These are phyloP conservation scores for Clonostachys rosea DNA, from an alignment of 2,329 filamentous ascomycete species.

Conservation along the genomic window DNA sequence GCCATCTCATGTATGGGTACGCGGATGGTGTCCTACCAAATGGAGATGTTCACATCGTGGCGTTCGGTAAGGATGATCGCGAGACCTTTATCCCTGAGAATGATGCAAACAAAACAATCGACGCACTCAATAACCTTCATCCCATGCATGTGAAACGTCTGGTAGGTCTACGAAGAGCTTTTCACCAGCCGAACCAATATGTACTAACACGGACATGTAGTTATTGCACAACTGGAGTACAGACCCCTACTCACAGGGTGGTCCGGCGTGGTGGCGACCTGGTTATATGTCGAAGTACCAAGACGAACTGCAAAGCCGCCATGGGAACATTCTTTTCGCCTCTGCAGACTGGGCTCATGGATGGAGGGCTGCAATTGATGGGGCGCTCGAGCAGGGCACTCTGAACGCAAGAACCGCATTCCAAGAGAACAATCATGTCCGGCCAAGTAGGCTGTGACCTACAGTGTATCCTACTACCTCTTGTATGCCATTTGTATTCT, in stretches of 20 bases:
- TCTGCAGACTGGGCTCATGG: constrained; percentile 17
- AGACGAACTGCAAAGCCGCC: constrained; percentile 13
- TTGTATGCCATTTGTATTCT: too few species aligned
- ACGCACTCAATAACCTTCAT: constrained; percentile 5
- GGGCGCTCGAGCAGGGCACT: constrained; percentile 13
- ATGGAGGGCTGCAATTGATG: constrained; percentile 18
- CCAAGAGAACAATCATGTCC: too few species aligned
- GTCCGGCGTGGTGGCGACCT: constrained; percentile 9
- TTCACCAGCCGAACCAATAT: too few species aligned
- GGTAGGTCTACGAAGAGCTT: not conserved
- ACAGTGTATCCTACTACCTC: too few species aligned
- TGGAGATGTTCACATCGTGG: not conserved
- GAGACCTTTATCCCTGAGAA: constrained; percentile 4
- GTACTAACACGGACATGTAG: not conserved
- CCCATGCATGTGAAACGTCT: not conserved
- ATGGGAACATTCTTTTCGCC: constrained; percentile 16
- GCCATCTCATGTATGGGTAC: constrained; percentile 8
- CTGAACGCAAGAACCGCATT: constrained; percentile 1
- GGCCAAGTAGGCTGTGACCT: too few species aligned
- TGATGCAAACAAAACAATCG: constrained; percentile 4
- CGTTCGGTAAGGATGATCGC: constrained; percentile 2
- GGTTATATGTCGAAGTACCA: constrained; percentile 16
- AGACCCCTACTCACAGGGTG: constrained; percentile 13
- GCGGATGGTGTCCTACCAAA: constrained; percentile 4
- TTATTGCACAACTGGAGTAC: constrained; percentile 15